A percentile compares a stretch with the other conserved stretches of the same genome.
Conservation (phyloP, 2,329 filamentous ascomycete genomes). For the Cytospora chrysosperma region DNA sequence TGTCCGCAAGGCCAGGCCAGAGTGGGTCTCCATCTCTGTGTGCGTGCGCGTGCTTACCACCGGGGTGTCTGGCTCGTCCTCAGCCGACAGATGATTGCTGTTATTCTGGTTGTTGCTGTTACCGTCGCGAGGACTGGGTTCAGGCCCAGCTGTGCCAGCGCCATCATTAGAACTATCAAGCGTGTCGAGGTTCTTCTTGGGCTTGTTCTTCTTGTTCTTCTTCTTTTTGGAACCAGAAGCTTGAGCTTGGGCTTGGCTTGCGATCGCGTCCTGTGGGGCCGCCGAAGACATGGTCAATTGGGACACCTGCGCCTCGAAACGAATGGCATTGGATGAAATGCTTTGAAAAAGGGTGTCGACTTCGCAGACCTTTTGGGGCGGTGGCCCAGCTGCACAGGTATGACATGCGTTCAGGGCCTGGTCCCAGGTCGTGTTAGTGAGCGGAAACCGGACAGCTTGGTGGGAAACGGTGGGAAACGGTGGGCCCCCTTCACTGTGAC, state of each 20-base stretch:
- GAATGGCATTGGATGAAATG: constrained; percentile 21
- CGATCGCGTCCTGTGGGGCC: constrained; percentile 23
- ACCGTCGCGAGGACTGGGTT: constrained; percentile 17
- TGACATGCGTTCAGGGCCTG: constrained; percentile 6
- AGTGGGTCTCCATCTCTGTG: constrained; percentile 19
- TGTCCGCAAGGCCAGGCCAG: constrained; percentile 18
- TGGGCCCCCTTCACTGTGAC: not conserved
- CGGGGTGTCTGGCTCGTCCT: constrained; percentile 23
- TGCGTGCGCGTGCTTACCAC: constrained; percentile 21
- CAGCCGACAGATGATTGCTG: constrained; percentile 15
- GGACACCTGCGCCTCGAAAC: constrained; percentile 21
- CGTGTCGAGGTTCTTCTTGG: constrained; percentile 22
- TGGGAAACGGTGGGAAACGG: not conserved
- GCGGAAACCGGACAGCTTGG: not conserved
- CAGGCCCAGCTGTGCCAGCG: constrained; percentile 1
- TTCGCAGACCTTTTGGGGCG: constrained; percentile 5
- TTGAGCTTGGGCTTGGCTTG: constrained; percentile 20
- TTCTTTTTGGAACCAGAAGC: constrained; percentile 17
- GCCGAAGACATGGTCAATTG: constrained; percentile 26
- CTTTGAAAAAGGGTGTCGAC: constrained; percentile 10
- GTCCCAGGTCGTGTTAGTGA: constrained; percentile 6
- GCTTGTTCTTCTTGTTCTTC: constrained; percentile 25
- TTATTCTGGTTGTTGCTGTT: not conserved
- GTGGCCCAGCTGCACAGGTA: constrained; percentile 8
- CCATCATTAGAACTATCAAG: constrained; percentile 14